Evolutionary conservation across 805 yeast genomes (phyloP).

Genomic region (Zygosaccharomyces lentus): DNA sequence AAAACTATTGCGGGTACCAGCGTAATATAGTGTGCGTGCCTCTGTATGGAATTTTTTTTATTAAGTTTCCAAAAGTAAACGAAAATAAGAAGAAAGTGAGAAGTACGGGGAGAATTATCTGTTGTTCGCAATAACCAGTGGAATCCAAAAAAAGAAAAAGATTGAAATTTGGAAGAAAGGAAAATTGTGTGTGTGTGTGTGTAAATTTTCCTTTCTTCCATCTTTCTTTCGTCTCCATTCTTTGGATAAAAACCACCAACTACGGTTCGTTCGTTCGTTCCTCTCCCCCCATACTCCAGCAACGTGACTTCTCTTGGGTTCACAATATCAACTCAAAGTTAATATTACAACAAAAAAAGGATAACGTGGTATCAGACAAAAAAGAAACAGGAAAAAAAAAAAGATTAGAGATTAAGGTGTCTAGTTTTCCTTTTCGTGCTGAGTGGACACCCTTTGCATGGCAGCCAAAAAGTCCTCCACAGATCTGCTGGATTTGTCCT

Average conservation of each 20-base stretch:
- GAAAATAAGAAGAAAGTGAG: background rate
- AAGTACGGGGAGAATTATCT: background rate
- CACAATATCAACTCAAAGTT: background rate
- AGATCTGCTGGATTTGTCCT: constrained; percentile 56
- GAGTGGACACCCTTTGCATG: constrained; percentile 86
- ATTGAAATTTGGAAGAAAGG: too few relatives aligned
- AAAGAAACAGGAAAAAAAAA: constrained; percentile 9
- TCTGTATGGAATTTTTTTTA: background rate
- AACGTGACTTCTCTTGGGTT: background rate
- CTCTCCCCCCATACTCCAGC: too few relatives aligned
- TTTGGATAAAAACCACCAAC: too few relatives aligned
- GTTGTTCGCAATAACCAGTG: background rate
- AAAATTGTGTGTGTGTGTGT: background rate
- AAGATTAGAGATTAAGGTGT: constrained; percentile 6
- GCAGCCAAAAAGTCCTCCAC: constrained; percentile 80
- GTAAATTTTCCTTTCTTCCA: background rate
- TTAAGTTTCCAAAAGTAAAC: background rate
- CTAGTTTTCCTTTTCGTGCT: constrained; percentile 76
- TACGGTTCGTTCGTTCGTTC: too few relatives aligned
- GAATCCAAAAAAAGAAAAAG: background rate
- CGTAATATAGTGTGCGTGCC: constrained; percentile 1
- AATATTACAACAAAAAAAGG: constrained; percentile 10
- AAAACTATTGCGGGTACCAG: constrained; percentile 10
- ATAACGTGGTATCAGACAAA: constrained; percentile 4
- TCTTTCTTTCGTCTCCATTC: too few relatives aligned